A percentile compares a stretch with the other conserved stretches of the same genome.
These are phyloP conservation scores for Agaricus bisporus DNA, from an alignment of 768 basidiomycete species.

Conservation along the genomic window DNA sequence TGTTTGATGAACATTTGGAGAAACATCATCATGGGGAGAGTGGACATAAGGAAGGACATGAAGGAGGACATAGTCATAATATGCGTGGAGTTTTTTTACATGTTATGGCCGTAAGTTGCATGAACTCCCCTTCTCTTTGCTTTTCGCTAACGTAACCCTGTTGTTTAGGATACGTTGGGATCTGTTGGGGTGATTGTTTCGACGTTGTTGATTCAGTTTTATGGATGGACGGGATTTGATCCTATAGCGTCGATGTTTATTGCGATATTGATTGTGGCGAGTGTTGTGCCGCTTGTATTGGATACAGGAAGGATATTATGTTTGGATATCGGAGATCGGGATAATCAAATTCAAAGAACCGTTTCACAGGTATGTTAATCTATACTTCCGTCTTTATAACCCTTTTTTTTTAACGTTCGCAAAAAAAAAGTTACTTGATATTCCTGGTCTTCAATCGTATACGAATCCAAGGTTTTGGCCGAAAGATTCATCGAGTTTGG, in stretches of 20 bases:
- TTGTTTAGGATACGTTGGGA: constrained; percentile 78
- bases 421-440: constrained; percentile 47
- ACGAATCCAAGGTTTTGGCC: constrained; percentile 90
- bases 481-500: constrained; percentile 77
- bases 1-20: constrained; percentile 45
- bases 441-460: constrained; percentile 82
- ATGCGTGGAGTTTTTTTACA: constrained; percentile 99
- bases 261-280: constrained; percentile 89
- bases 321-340: constrained; percentile 72
- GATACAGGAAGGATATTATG: constrained; percentile 88
- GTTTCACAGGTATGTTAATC: constrained; percentile 57
- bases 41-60: constrained; percentile 1
- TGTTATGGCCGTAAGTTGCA: constrained; percentile 88
- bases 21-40: constrained; percentile 19
- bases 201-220: constrained; percentile 89
- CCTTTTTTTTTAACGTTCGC: too few relatives aligned
- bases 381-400: too few relatives aligned
- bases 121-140: too few relatives aligned
- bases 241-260: constrained; percentile 97
- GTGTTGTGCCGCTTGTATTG: constrained; percentile 90
- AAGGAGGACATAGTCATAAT: constrained; percentile 89
- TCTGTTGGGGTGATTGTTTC: constrained; percentile 98
- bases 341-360: constrained; percentile 47
- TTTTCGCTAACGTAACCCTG: neutral
- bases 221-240: constrained; percentile 99